These are phyloP conservation scores for Podosphaera leucotricha DNA, from an alignment of 2,329 filamentous ascomycete genomes.

Conservation along the genomic window DNA sequence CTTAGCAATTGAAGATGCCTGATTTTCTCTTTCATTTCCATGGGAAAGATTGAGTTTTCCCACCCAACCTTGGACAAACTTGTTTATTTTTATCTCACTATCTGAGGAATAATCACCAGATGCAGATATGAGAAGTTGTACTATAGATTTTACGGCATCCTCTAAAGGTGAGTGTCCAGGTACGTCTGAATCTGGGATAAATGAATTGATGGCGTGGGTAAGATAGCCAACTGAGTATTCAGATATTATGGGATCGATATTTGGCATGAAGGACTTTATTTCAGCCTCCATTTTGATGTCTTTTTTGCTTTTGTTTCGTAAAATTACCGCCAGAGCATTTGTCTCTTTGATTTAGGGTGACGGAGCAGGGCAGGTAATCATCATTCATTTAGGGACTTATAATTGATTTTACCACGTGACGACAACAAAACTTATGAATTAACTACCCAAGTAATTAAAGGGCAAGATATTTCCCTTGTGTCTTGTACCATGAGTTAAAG, in stretches of 20 bases:
- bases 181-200: conserved; percentile 48
- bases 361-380: too few relatives aligned
- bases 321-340: background rate
- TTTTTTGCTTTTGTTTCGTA: background rate
- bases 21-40: conserved; percentile 36
- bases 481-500: too few relatives aligned
- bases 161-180: conserved; percentile 50
- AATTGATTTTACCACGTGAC: too few relatives aligned
- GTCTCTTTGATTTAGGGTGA: too few relatives aligned
- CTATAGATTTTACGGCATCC: conserved; percentile 65
- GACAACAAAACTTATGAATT: too few relatives aligned
- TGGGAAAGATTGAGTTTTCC: conserved; percentile 52
- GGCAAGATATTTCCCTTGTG: too few relatives aligned
- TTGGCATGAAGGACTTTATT: conserved; percentile 61
- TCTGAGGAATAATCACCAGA: conserved; percentile 54
- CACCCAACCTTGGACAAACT: conserved; percentile 77
- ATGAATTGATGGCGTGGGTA: conserved; percentile 72
- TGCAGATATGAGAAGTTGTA: conserved; percentile 79
- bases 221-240: conserved; percentile 90
- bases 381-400: too few relatives aligned
- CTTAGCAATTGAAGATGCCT: conserved; percentile 53
- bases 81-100: conserved; percentile 55
- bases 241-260: conserved; percentile 69
- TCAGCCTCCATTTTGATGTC: conserved; percentile 53
- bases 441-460: too few relatives aligned